Base-by-base conservation (phyloP, 2,329 filamentous ascomycete species). In the Apiospora malaysiana region DNA sequence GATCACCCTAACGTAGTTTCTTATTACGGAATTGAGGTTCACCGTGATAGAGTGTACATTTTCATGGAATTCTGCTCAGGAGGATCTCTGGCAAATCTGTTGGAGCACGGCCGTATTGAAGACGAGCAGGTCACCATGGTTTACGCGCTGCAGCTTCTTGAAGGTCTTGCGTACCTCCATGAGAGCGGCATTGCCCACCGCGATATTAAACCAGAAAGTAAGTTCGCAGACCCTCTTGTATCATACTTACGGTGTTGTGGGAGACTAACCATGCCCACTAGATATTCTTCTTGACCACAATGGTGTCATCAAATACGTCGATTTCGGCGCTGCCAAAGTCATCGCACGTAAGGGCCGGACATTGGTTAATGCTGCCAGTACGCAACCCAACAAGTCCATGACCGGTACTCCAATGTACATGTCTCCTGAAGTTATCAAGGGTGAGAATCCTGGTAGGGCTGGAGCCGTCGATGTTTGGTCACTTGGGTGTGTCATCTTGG, bases 61-160 rank as follows among this genome's bases (percentile, higher is more conserved):
- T 99, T 99, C 81, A 99, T 99, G 96, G 96, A 99, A 82, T 98
- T 97, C 82, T 99, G 96, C 81, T 97, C 94, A 5, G 95, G 96
- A 68, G 96, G 96, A 25, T 98, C 95, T 21, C 86, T 99, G 67
- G 95, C 96, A 56, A 93, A 90, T 68, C 85, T 99, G 69, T 86
- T 99, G 56, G 96, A 99, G 81, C 95, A 99, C 78, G 96, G 96
- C 16, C 93, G 96, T 51, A 98, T 99, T 74, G 96, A 98, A 83
- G 97, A 98, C 79, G 96, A 99, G 81, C 96, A 95, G 70, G 95
- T 98, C 73, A 95, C 97, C 73, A 97, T 97, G 90, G 95, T 98
- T 56, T 98, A 98, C 80, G 94, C 94, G 37, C 85, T 98, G 72
- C 95, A 98, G 80, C 91, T 98, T 81, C 88, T 98, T 51, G 96